Conservation (phyloP, 1,284 basidiomycete genomes). For the Cutaneotrichosporon sp. region DNA sequence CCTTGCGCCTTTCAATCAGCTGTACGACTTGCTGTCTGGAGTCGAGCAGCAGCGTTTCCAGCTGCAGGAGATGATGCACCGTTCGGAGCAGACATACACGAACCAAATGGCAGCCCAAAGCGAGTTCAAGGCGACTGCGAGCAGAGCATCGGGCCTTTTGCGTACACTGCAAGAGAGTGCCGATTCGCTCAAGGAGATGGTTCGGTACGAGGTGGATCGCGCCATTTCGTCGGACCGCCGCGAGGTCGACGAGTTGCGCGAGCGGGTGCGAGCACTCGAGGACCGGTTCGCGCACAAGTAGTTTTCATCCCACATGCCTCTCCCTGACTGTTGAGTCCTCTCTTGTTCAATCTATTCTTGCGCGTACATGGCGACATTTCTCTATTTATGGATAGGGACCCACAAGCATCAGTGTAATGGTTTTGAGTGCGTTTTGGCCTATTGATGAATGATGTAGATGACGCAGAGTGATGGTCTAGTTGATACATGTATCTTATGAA, state of each 20-base stretch:
- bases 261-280: constrained; percentile 24
- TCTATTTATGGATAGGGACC: not conserved
- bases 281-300: constrained; percentile 17
- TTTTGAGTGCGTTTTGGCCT: not conserved
- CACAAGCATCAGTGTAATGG: not conserved
- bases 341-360: not conserved
- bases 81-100: constrained; percentile 34
- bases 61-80: constrained; percentile 39
- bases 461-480: too few species aligned
- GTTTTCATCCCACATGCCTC: not conserved
- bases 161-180: constrained; percentile 41
- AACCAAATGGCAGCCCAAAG: constrained; percentile 32
- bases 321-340: not conserved
- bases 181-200: constrained; percentile 50
- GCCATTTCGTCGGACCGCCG: constrained; percentile 25
- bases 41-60: constrained; percentile 36
- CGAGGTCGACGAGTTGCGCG: constrained; percentile 26
- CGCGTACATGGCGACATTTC: too few species aligned
- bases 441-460: too few species aligned
- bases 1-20: constrained; percentile 36
- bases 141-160: constrained; percentile 36
- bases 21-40: constrained; percentile 42
- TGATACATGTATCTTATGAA: too few species aligned
- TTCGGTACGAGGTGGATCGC: constrained; percentile 45
- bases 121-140: constrained; percentile 46